Conservation (phyloP, 345 rosid genomes). For the Gossypium anomalum region DNA sequence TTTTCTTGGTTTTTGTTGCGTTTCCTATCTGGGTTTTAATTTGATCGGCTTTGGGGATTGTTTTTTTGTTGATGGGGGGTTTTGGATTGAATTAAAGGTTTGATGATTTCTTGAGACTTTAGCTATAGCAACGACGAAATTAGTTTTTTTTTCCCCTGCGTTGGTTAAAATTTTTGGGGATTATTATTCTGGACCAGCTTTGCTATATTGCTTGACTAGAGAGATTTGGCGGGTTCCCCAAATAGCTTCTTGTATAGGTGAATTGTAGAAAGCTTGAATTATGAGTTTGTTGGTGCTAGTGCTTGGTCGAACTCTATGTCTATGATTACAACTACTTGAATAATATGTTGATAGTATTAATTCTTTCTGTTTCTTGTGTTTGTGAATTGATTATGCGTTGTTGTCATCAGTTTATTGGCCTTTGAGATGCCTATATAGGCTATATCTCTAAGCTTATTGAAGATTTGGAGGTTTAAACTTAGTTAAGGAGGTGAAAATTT, state of each 20-base stretch:
- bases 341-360: not conserved
- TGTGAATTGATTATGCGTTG: not conserved
- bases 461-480: not conserved
- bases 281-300: not conserved
- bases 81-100: not conserved
- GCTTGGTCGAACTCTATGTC: not conserved
- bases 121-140: not conserved
- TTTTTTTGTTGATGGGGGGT: not conserved
- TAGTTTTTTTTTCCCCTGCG: not conserved
- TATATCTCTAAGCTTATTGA: too few species aligned
- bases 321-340: not conserved
- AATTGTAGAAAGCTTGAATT: not conserved
- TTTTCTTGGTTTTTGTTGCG: not conserved
- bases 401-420: not conserved
- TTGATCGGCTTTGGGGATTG: not conserved
- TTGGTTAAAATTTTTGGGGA: not conserved
- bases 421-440: too few species aligned
- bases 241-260: not conserved
- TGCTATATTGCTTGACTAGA: not conserved
- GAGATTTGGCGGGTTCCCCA: not conserved
- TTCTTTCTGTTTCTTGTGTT: not conserved
- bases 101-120: not conserved
- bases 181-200: not conserved
- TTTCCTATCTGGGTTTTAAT: not conserved
- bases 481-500: not conserved